Base-by-base conservation (phyloP, 768 basidiomycete species). In the Termitomyces sp. region DNA sequence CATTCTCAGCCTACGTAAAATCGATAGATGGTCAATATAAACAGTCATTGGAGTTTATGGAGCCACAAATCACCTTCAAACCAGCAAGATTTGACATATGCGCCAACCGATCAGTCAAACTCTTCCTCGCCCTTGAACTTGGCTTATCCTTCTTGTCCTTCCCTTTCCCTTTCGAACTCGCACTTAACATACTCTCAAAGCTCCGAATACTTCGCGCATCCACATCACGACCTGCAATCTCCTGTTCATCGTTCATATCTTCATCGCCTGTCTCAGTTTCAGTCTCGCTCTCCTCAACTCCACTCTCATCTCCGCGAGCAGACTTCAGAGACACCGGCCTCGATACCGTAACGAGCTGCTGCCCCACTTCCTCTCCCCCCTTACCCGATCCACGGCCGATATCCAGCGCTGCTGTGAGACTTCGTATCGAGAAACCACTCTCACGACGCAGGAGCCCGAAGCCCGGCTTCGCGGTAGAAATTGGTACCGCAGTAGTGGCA, bases 101-200 rank as follows among this genome's bases (percentile, higher is more conserved):
- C 7, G 93, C 90, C 64, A 98, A 70, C 38, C 94, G 78, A 72
- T 94, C 94, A 18, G 88, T 82, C 44, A 98, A 71, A 62, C 85
- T 94, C 70, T 85, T 87, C 55, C 92, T 73, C 43, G 78, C 52
- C 57, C 57, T 64, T 52, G 54, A 64, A 54, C 60, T 52, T 54
- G 51, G 16, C 8, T 54, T 59, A 14, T 49, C 52, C 45, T 57
- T 55, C 26, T 54, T 41, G 10, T 24, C 46, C 57, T 54, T 66
- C 44, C 67, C 64, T 58, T 67, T 62, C 57, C 69, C 62, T 57
- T 59, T 60, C 36, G 62, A 62, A 60, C 72, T 72, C 38, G 76
- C 74, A 66, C 78, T 85, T 78, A 92, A 75, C 92, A 92, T 93
- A 62, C 83, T 93, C 75, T 87, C 88, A 65, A 95, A 94, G 68